Percentiles rank a stretch among this genome's conserved stretches.
Evolutionary conservation across 768 basidiomycete genomes (phyloP).

Genomic region (Stropharia rugosoannulata): DNA sequence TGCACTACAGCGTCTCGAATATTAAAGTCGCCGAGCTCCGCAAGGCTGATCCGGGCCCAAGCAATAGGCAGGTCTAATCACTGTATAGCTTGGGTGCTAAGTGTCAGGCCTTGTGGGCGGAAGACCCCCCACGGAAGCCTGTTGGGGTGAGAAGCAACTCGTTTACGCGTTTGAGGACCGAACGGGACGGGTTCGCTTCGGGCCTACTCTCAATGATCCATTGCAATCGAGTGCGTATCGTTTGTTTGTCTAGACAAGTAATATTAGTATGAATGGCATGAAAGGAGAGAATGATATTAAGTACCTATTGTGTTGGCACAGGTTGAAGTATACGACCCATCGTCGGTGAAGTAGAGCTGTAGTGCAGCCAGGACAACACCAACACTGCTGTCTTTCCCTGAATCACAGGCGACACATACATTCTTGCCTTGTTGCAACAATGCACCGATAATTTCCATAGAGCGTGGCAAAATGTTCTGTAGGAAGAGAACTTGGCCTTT

Average conservation of each 20-base stretch:
- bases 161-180: slow-evolving; percentile 54
- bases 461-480: slow-evolving; percentile 38
- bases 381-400: slow-evolving; percentile 61
- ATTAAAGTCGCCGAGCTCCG: slow-evolving; percentile 17
- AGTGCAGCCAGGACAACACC: slow-evolving; percentile 63
- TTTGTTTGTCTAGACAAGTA: slow-evolving; percentile 43
- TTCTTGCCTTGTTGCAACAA: slow-evolving; percentile 33
- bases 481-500: slow-evolving; percentile 50
- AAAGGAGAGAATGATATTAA: not conserved
- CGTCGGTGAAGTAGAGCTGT: slow-evolving; percentile 55
- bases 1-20: slow-evolving; percentile 48
- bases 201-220: slow-evolving; percentile 82
- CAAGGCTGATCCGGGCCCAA: not conserved
- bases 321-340: slow-evolving; percentile 31
- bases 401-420: slow-evolving; percentile 53
- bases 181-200: slow-evolving; percentile 78
- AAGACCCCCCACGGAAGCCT: not conserved
- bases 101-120: not conserved
- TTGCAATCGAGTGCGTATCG: slow-evolving; percentile 74
- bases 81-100: not conserved
- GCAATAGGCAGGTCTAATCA: too few species aligned
- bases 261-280: not conserved
- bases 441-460: slow-evolving; percentile 43
- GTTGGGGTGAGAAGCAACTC: slow-evolving; percentile 27
- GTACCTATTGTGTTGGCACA: not conserved